These are phyloP conservation scores for Eutrema heterophyllum DNA, from an alignment of 345 rosid species.

Conservation along the genomic window DNA sequence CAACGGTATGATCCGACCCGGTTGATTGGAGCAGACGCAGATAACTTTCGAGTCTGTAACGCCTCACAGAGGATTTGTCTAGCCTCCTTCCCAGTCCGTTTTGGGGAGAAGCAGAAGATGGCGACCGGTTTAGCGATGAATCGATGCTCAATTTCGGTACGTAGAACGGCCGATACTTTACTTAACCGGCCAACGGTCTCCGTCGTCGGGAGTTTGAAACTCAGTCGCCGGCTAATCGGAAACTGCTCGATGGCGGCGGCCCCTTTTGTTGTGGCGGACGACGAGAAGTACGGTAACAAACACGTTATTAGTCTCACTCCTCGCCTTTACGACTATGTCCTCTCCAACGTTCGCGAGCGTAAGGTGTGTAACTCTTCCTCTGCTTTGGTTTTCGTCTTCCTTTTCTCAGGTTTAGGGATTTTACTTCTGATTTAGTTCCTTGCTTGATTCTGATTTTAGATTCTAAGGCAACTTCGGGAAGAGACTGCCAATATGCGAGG, in stretches of 20 bases:
- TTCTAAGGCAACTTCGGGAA: constrained; percentile 73
- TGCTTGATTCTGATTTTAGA: constrained; percentile 36
- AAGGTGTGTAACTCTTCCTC: constrained; percentile 34
- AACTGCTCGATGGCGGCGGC: constrained; percentile 29
- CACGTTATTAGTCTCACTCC: constrained; percentile 73
- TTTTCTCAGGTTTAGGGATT: neutral
- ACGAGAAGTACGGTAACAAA: constrained; percentile 68
- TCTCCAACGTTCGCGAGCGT: constrained; percentile 82
- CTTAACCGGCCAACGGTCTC: constrained; percentile 7
- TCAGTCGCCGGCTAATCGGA: constrained; percentile 22
- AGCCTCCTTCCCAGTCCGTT: neutral
- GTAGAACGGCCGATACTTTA: neutral
- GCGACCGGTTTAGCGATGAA: constrained; percentile 21
- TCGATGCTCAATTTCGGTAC: constrained; percentile 25
- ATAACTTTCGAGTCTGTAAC: neutral
- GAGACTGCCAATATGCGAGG: constrained; percentile 79
- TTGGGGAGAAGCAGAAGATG: neutral
- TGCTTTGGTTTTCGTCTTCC: neutral
- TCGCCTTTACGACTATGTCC: constrained; percentile 70
- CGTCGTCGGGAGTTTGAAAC: constrained; percentile 8
- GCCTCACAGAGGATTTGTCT: neutral
- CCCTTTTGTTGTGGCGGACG: constrained; percentile 52
- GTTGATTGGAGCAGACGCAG: neutral
- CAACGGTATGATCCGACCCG: constrained; percentile 10
- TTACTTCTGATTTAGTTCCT: neutral